Evolutionary conservation across 2,329 filamentous ascomycete genomes (phyloP).

Genomic region (Lizonia empirigonia): DNA sequence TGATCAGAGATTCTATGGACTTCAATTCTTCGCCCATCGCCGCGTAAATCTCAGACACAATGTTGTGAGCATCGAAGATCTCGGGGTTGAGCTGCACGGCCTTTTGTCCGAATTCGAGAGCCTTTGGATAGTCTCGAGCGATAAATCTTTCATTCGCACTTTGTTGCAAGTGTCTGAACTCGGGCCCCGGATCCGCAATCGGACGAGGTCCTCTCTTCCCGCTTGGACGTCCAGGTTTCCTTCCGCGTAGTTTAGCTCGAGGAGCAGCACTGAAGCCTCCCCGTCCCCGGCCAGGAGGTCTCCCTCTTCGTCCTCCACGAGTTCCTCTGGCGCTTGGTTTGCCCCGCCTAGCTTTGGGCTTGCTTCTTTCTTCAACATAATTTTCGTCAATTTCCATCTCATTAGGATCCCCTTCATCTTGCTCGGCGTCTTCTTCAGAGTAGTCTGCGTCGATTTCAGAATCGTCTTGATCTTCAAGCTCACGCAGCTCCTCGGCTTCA

Average conservation of each 20-base stretch:
- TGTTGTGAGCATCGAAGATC: conserved; percentile 65
- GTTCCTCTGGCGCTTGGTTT: conserved; percentile 22
- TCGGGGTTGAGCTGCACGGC: conserved; percentile 61
- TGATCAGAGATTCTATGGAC: conserved; percentile 61
- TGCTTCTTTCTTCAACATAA: conserved; percentile 30
- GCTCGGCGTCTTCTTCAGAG: conserved; percentile 39
- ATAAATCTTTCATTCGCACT: conserved; percentile 72
- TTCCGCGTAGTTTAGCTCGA: conserved; percentile 31
- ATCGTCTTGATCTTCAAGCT: conserved; percentile 38
- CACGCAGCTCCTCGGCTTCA: conserved; percentile 38
- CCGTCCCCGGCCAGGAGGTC: conserved; percentile 32
- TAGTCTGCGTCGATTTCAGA: conserved; percentile 45
- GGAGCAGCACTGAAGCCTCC: conserved; percentile 29
- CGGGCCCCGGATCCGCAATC: conserved; percentile 69
- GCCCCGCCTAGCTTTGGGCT: conserved; percentile 26
- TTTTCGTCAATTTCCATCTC: conserved; percentile 39
- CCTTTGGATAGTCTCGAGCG: conserved; percentile 62
- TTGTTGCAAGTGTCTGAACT: conserved; percentile 71
- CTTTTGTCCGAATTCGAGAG: conserved; percentile 40
- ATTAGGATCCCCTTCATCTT: conserved; percentile 41
- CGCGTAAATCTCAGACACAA: conserved; percentile 64
- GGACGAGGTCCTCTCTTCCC: conserved; percentile 55
- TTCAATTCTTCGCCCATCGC: conserved; percentile 62
- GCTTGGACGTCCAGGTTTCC: conserved; percentile 35
- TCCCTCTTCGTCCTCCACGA: conserved; percentile 34